Evolutionary conservation across 371 early-diverging fungal genomes (phyloP).

Genomic region (Batrachochytrium dendrobatidis): DNA sequence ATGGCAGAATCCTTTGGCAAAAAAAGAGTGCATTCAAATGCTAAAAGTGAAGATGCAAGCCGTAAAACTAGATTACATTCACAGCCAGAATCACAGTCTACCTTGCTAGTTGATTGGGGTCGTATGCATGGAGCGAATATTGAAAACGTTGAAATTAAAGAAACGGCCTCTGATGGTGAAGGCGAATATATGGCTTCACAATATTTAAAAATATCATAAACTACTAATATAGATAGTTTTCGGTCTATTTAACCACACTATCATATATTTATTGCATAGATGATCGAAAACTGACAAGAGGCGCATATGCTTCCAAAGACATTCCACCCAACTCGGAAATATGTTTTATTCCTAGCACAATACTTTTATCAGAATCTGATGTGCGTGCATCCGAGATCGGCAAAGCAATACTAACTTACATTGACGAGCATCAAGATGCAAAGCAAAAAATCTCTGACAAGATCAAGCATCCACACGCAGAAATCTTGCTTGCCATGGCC

Average conservation of each 20-base stretch:
- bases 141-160: neutral
- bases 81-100: too few relatives aligned
- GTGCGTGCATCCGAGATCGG: constrained; percentile 7
- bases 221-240: too few relatives aligned
- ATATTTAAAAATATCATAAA: too few relatives aligned
- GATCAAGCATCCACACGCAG: constrained; percentile 5
- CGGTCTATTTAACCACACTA: too few relatives aligned
- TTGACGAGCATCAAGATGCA: neutral
- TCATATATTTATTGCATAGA: too few relatives aligned
- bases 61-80: too few relatives aligned
- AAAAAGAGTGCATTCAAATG: too few relatives aligned
- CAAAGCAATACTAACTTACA: neutral
- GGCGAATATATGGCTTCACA: too few relatives aligned
- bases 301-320: neutral
- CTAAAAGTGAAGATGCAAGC: too few relatives aligned
- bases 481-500: constrained; percentile 8
- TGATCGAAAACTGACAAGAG: constrained; percentile 1
- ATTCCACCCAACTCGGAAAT: constrained; percentile 1
- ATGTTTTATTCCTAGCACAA: constrained; percentile 10
- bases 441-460: neutral
- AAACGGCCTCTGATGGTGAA: too few relatives aligned
- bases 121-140: constrained; percentile 1
- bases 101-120: constrained; percentile 4
- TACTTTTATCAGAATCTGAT: constrained; percentile 11
- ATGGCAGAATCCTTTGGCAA: too few relatives aligned